Base-by-base conservation (phyloP, 106 monocot genomes). In the Apostasia shenzhenica region DNA sequence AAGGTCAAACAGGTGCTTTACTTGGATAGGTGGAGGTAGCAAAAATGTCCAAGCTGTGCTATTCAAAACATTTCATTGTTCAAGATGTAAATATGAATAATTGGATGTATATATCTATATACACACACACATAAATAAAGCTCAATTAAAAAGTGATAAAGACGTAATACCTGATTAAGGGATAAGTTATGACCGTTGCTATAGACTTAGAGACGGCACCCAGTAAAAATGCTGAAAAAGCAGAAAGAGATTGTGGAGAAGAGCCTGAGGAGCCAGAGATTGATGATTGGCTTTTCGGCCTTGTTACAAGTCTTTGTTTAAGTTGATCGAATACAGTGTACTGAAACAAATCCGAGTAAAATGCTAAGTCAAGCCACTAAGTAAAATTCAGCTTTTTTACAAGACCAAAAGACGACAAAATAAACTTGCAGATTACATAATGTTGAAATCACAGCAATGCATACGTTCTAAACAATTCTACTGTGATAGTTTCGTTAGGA, bases 281-380 rank as follows among this genome's bases (percentile, higher is more conserved):
- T 45, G 53, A 62, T 6, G 61, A 61, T 11, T 59, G 39, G 5
- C 47, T 84, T 67, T 81, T 66, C 47, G 61, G 73, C 63, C 49
- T 48, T 42, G 3, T 71, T 53, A 90, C 3, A 67, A 76, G 75
- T 66, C 75, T 76, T 67, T 78, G 81, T 65, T 90, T 90, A 45
- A 90, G 80, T 64, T 90, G 90, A 80, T 90, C 90, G 71, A 90
- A 90, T 48, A 86, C 86, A 13, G 90, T 90, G 65, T 90, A 90
- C 90, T 85, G 85, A 73, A 73, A 37, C 13, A 13, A 52, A 67
- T 48, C 45, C 49, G 26, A 57, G 66, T 42, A 65, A 48, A 56
- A 2, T 38, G 47, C 2, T 38, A 40, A 41, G 47, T 45, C n/a
- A 53, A 46, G 5, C 13, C n/a, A 43, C 12, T 55, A 68, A 9